Evolutionary conservation across 306 rosid genomes (phyloP), one percentile per base, ranked within the genome.

Genomic region (Cyamopsis tetragonoloba): DNA sequence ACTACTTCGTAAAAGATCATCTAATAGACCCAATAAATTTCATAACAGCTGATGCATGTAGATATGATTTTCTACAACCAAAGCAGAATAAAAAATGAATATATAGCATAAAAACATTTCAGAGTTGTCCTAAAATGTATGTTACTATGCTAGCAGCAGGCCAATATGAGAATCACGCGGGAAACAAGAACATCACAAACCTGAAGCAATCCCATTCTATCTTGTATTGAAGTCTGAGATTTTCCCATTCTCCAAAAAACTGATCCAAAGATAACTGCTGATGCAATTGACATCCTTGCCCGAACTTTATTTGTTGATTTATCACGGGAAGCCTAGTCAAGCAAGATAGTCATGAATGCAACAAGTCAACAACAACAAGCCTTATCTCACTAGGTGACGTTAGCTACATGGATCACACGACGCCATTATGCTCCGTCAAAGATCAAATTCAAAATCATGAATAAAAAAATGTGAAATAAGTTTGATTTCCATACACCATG

Each of bases 131-230:
- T 39, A 1, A 56, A 38, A 68, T 32, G 50, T 58, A 51, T 53
- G 51, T 30, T 57, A 57, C 44, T 58, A 51, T 53, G 51, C 24
- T 57, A 57, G 72, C 14, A 69, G 61, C 50, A 79, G 50, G 12
- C 23, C 60, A 50, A 31, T 37, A 14, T 19, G 43, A 71, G 54
- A 75, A 66, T 63, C 13, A 41, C 41, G 62, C 62, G 31, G 4
- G 63, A 66, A 75, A 19, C 31, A 47, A 62, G 58, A 35, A 82
- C 66, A 53, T 34, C 46, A 20, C 80, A 81, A 65, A 93, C 98
- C 98, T 93, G 98, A 86, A 93, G 97, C 84, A 89, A 68, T 77
- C 98, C 98, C 96, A 93, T 84, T 84, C 98, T 86, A 76, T 93
- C 98, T 83, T 93, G 97, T 65, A 93, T 86, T 13, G 98, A 89